Evolutionary conservation across 305 asterid species (phyloP).

Genomic region (Rubia balearica): DNA sequence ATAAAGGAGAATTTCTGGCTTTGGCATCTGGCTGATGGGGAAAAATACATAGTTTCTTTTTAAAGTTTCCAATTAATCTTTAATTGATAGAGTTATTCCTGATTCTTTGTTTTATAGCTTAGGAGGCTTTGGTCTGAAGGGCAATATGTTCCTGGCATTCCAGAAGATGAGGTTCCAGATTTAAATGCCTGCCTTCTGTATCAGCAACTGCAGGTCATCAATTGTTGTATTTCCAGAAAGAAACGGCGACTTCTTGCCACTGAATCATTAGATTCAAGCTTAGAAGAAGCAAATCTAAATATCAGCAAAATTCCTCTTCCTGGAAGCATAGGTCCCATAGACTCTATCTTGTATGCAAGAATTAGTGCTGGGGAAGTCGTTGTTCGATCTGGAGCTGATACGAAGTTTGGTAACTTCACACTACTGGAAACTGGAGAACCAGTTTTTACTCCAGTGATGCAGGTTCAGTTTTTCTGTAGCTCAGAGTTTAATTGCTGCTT

Average conservation of each 20-base stretch:
- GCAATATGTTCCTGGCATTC: slow-evolving; percentile 86
- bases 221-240: slow-evolving; percentile 92
- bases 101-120: slow-evolving; percentile 47
- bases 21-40: not conserved
- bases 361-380: slow-evolving; percentile 67
- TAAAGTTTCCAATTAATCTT: not conserved
- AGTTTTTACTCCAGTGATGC: slow-evolving; percentile 80
- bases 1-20: not conserved
- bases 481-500: slow-evolving; percentile 13
- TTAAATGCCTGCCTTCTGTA: slow-evolving; percentile 82
- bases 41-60: not conserved
- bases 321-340: slow-evolving; percentile 37
- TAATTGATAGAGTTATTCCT: slow-evolving; percentile 19
- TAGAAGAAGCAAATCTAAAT: slow-evolving; percentile 41
- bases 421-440: slow-evolving; percentile 97
- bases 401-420: slow-evolving; percentile 51
- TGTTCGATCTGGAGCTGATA: slow-evolving; percentile 86
- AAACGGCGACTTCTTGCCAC: slow-evolving; percentile 59
- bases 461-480: slow-evolving; percentile 47
- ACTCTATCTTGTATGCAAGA: slow-evolving; percentile 54
- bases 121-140: slow-evolving; percentile 90
- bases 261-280: slow-evolving; percentile 63
- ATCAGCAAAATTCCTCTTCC: slow-evolving; percentile 30
- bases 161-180: slow-evolving; percentile 77
- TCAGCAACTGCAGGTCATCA: slow-evolving; percentile 97